Percentiles rank a stretch among this genome's conserved stretches.
Conservation (phyloP, 2,329 filamentous ascomycete species). For the Daldinia sp. region DNA sequence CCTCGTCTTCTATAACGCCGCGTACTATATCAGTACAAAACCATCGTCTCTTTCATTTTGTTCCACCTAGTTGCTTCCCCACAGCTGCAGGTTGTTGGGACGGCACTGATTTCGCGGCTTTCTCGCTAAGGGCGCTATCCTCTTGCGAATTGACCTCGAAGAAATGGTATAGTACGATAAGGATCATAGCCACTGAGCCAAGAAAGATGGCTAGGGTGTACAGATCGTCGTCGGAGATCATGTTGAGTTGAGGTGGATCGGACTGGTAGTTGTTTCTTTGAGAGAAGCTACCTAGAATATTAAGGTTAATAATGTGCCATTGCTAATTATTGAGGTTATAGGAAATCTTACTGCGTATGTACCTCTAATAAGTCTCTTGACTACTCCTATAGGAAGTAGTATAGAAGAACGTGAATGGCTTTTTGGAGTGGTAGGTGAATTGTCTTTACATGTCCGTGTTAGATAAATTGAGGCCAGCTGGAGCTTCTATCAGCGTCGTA, state of each 20-base stretch:
- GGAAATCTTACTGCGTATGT: slow-evolving; percentile 18
- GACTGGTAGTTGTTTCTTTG: slow-evolving; percentile 35
- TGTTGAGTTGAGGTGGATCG: slow-evolving; percentile 61
- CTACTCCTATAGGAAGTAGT: neutral
- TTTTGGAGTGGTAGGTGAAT: slow-evolving; percentile 4
- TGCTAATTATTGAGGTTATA: slow-evolving; percentile 13
- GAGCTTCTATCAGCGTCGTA: slow-evolving; percentile 41
- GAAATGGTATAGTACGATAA: slow-evolving; percentile 96
- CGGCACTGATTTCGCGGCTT: slow-evolving; percentile 48
- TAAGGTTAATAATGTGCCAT: slow-evolving; percentile 23
- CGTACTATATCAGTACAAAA: neutral
- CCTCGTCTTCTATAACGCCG: slow-evolving; percentile 2
- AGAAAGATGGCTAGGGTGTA: slow-evolving; percentile 95
- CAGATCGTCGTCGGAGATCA: slow-evolving; percentile 95
- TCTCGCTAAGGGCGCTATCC: slow-evolving; percentile 45
- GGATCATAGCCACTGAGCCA: slow-evolving; percentile 86
- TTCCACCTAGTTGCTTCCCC: slow-evolving; percentile 42
- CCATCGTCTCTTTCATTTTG: slow-evolving; percentile 36
- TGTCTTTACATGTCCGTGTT: slow-evolving; percentile 29
- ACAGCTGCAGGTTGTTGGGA: slow-evolving; percentile 44
- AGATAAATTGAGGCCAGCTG: slow-evolving; percentile 51
- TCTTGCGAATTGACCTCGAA: slow-evolving; percentile 87
- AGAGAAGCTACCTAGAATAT: slow-evolving; percentile 30
- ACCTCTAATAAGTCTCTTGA: slow-evolving; percentile 7
- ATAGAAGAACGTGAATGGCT: slow-evolving; percentile 17